Evolutionary conservation across 164 flowering plant species (phyloP).

Genomic region (Vitis vinifera): DNA sequence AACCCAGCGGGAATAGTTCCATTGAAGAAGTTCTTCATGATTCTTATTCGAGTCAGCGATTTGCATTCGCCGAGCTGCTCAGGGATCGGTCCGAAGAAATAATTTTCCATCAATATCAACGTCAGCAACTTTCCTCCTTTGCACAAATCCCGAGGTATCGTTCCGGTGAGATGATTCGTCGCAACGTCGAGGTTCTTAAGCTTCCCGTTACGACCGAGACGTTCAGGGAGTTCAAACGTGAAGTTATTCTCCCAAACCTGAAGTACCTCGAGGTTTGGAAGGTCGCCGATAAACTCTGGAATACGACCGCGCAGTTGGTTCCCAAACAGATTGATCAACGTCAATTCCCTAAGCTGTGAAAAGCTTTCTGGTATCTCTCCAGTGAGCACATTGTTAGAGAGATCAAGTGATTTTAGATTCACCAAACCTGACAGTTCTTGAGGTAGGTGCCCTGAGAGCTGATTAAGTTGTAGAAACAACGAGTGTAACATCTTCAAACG

Average conservation of each 20-base stretch:
- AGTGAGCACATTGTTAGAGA: constrained; percentile 58
- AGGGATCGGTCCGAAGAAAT: constrained; percentile 75
- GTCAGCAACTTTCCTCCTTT: constrained; percentile 50
- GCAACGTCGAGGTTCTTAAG: constrained; percentile 57
- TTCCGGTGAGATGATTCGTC: constrained; percentile 70
- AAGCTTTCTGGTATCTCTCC: constrained; percentile 78
- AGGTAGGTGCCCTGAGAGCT: constrained; percentile 62
- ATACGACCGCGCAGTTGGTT: constrained; percentile 65
- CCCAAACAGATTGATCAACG: constrained; percentile 57
- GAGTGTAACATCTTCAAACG: constrained; percentile 48
- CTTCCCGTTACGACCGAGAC: constrained; percentile 69
- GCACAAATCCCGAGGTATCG: constrained; percentile 65
- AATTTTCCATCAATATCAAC: constrained; percentile 68
- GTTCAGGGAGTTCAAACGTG: constrained; percentile 66
- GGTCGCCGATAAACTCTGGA: constrained; percentile 66
- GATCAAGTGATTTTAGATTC: constrained; percentile 62
- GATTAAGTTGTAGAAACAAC: constrained; percentile 69
- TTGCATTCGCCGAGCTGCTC: constrained; percentile 73
- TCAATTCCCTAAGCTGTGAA: constrained; percentile 44
- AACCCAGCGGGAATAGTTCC: constrained; percentile 81
- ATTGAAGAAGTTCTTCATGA: constrained; percentile 51
- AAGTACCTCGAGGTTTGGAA: constrained; percentile 67
- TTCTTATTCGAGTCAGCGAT: constrained; percentile 54
- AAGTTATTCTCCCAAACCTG: constrained; percentile 86
- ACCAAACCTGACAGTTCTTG: constrained; percentile 52